A percentile compares a stretch with the other conserved stretches of the same genome.
These are phyloP conservation scores for Ganoderma multipileum DNA, from an alignment of 1,284 basidiomycete species.

Conservation along the genomic window DNA sequence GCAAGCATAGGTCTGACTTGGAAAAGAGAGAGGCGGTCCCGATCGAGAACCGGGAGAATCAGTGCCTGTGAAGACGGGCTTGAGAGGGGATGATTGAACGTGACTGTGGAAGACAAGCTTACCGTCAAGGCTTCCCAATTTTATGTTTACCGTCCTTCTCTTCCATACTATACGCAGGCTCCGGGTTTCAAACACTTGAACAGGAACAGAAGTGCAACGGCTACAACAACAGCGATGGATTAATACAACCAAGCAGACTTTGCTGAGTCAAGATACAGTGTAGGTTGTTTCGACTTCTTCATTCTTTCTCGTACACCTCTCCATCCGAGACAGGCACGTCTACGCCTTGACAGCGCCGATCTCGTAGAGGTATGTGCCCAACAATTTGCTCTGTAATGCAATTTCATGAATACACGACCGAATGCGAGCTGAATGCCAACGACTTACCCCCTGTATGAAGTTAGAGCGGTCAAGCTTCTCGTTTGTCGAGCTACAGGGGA, in stretches of 20 bases:
- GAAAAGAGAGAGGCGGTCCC: too few species aligned
- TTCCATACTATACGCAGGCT: too few species aligned
- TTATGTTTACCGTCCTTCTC: too few species aligned
- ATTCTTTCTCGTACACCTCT: background rate
- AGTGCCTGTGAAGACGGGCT: too few species aligned
- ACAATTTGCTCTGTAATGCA: conserved; percentile 66
- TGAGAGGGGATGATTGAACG: too few species aligned
- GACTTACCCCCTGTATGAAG: conserved; percentile 87
- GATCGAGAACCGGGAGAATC: too few species aligned
- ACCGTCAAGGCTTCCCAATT: too few species aligned
- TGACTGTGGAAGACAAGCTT: too few species aligned
- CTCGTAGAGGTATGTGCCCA: conserved; percentile 88
- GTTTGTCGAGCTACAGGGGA: conserved; percentile 78
- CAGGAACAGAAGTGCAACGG: background rate
- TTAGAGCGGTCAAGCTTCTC: conserved; percentile 96
- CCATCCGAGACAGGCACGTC: background rate
- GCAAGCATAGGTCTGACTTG: too few species aligned
- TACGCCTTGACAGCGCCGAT: conserved; percentile 52
- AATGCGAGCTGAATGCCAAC: conserved; percentile 1
- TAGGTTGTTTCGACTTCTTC: conserved; percentile 2
- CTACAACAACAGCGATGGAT: background rate
- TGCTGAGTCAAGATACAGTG: background rate
- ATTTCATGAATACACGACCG: background rate
- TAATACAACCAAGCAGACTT: conserved; percentile 5
- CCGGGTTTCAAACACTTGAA: background rate